phyloP scores from a whole-genome alignment of 2,329 filamentous ascomycete species.

The Botrytis sinoallii region DNA sequence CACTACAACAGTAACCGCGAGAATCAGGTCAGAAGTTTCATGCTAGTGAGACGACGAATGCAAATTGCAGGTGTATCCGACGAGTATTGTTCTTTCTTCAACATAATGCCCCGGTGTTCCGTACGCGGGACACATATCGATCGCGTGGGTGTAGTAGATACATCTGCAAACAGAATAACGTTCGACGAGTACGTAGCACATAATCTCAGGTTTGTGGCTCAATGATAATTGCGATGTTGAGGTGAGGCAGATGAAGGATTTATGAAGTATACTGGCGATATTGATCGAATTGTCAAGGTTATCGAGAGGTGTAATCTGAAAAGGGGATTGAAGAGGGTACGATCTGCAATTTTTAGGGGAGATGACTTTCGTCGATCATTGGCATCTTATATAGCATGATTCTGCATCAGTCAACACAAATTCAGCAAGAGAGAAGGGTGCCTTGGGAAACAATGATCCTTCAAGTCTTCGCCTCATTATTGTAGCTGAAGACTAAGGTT shows the following conservation, averaged over 20 bases:
- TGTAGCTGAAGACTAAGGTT: conserved; percentile 17
- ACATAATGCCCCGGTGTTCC: conserved; percentile 59
- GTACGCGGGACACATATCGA: conserved; percentile 64
- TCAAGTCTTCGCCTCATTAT: conserved; percentile 16
- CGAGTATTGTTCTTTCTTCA: conserved; percentile 65
- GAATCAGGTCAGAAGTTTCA: not conserved
- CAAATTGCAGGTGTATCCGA: conserved; percentile 59
- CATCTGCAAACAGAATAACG: conserved; percentile 70
- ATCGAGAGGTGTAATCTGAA: not conserved
- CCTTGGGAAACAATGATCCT: conserved; percentile 6
- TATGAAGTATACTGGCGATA: not conserved
- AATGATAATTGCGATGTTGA: not conserved
- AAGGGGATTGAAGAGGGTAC: not conserved
- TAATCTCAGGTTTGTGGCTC: conserved; percentile 38
- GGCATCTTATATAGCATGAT: conserved; percentile 8
- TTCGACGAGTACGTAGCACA: conserved; percentile 69
- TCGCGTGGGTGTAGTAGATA: conserved; percentile 63
- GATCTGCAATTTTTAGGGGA: not conserved
- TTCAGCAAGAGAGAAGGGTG: conserved; percentile 26
- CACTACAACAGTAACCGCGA: not conserved
- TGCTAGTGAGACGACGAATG: conserved; percentile 8
- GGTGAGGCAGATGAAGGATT: not conserved
- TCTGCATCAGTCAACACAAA: conserved; percentile 33
- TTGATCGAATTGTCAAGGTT: not conserved
- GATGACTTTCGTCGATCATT: not conserved